A percentile compares a stretch with the other conserved stretches of the same genome.
Conservation (phyloP, 2,329 filamentous ascomycete species). For the Leptographium radiaticola region DNA sequence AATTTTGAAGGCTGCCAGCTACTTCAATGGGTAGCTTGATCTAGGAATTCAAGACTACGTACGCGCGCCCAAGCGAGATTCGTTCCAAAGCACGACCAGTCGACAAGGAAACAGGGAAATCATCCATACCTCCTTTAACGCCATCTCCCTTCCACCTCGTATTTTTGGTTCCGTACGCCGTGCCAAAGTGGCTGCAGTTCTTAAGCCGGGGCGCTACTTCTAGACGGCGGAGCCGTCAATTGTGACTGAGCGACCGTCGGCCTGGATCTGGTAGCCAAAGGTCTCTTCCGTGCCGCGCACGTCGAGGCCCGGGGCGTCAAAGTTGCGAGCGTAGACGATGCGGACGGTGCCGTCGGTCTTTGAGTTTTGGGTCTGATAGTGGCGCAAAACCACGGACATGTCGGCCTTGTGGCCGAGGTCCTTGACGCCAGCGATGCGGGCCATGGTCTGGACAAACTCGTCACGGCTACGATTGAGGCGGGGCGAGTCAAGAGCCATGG, state of each 20-base stretch:
- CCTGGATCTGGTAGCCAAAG: slow-evolving; percentile 2
- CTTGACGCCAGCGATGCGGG: slow-evolving; percentile 4
- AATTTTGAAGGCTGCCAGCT: too few relatives aligned
- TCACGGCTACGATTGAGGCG: background rate
- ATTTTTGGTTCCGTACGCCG: too few relatives aligned
- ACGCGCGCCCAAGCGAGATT: too few relatives aligned
- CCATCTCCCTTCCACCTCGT: too few relatives aligned
- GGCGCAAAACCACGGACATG: slow-evolving; percentile 7
- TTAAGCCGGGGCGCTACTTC: background rate
- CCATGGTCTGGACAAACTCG: slow-evolving; percentile 2
- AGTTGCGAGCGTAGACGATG: slow-evolving; percentile 7
- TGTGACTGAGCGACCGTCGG: slow-evolving; percentile 5
- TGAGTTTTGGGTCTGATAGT: background rate
- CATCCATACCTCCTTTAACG: too few relatives aligned
- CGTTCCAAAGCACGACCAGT: too few relatives aligned
- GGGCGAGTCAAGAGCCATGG: slow-evolving; percentile 4
- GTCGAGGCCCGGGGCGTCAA: background rate
- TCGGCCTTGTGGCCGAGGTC: slow-evolving; percentile 5
- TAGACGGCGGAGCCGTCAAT: background rate
- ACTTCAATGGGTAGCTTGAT: too few relatives aligned
- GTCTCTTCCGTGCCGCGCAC: background rate
- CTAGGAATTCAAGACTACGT: too few relatives aligned
- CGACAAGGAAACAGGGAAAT: too few relatives aligned
- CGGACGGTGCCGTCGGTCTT: slow-evolving; percentile 8
- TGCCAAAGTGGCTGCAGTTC: too few relatives aligned